These are phyloP conservation scores for Komagataella ulmi DNA, from an alignment of 805 yeast genomes.

Conservation along the genomic window DNA sequence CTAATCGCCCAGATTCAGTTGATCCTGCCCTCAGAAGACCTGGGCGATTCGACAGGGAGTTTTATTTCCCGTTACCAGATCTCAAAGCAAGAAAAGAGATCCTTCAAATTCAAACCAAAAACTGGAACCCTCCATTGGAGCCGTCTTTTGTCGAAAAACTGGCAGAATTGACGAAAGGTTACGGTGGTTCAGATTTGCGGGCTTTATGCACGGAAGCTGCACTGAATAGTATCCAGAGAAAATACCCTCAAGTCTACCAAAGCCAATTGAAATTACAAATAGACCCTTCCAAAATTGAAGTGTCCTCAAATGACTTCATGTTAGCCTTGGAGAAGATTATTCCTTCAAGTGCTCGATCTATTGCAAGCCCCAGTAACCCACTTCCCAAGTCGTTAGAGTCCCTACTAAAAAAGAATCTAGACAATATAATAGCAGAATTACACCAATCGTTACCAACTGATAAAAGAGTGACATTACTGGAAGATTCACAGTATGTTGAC, in stretches of 20 bases:
- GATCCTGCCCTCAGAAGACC: constrained; percentile 97
- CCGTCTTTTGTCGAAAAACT: constrained; percentile 46
- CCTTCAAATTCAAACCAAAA: constrained; percentile 71
- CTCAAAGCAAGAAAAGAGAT: constrained; percentile 66
- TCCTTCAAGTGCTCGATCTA: constrained; percentile 85
- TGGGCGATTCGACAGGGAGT: constrained; percentile 94
- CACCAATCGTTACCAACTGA: constrained; percentile 48
- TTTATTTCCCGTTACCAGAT: constrained; percentile 91
- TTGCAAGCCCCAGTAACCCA: constrained; percentile 62
- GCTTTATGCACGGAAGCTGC: constrained; percentile 97
- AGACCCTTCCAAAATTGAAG: constrained; percentile 58
- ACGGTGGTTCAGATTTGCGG: constrained; percentile 94
- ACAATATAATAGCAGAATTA: constrained; percentile 30
- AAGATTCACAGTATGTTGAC: constrained; percentile 56
- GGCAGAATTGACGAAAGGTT: constrained; percentile 81
- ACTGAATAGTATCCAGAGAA: constrained; percentile 76
- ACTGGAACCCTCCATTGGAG: constrained; percentile 72
- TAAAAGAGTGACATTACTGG: constrained; percentile 42
- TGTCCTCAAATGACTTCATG: constrained; percentile 75
- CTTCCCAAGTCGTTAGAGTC: constrained; percentile 64
- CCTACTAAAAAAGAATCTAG: constrained; percentile 39
- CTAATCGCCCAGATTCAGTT: constrained; percentile 95
- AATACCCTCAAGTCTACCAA: constrained; percentile 84
- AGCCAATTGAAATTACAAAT: constrained; percentile 62
- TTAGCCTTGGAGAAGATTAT: constrained; percentile 74